phyloP scores from a whole-genome alignment of 176 grass and related monocot species.

The Pontederia paniculata region DNA sequence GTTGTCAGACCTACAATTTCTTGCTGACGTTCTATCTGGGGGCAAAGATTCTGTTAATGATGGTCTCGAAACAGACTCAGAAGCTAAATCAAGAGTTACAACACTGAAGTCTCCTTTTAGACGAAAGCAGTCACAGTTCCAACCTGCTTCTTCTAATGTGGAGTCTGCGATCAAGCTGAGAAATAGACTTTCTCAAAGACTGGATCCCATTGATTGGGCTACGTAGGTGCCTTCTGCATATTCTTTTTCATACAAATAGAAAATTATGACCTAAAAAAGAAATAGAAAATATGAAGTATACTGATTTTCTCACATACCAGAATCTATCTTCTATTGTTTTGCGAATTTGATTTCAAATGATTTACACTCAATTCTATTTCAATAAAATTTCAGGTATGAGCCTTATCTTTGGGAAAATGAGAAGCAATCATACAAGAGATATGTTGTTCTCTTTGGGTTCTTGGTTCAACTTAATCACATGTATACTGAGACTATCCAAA shows the following conservation, averaged over 20 bases:
- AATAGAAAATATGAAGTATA: too few relatives aligned
- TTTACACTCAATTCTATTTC: conserved; percentile 14
- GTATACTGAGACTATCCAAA: conserved; percentile 71
- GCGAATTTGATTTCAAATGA: too few relatives aligned
- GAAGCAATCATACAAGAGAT: conserved; percentile 98
- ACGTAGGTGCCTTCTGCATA: conserved; percentile 49
- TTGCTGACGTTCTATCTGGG: conserved; percentile 79
- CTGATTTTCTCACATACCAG: too few relatives aligned
- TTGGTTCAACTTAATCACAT: conserved; percentile 91
- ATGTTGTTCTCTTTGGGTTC: conserved; percentile 88
- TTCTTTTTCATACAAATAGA: background rate
- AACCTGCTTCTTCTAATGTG: conserved; percentile 45
- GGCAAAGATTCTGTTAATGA: conserved; percentile 40
- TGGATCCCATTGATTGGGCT: conserved; percentile 98
- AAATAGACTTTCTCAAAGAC: conserved; percentile 60
- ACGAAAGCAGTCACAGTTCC: conserved; percentile 47
- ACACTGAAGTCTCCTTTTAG: conserved; percentile 55
- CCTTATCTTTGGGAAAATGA: conserved; percentile 97
- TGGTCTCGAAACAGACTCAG: conserved; percentile 41
- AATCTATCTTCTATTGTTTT: too few relatives aligned
- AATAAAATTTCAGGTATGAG: conserved; percentile 71
- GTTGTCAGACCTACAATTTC: conserved; percentile 75
- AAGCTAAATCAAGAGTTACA: conserved; percentile 34
- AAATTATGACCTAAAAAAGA: too few relatives aligned
- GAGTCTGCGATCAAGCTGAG: conserved; percentile 59